Conservation (phyloP, 441 rosid genomes). For the Gossypium schwendimanii region DNA sequence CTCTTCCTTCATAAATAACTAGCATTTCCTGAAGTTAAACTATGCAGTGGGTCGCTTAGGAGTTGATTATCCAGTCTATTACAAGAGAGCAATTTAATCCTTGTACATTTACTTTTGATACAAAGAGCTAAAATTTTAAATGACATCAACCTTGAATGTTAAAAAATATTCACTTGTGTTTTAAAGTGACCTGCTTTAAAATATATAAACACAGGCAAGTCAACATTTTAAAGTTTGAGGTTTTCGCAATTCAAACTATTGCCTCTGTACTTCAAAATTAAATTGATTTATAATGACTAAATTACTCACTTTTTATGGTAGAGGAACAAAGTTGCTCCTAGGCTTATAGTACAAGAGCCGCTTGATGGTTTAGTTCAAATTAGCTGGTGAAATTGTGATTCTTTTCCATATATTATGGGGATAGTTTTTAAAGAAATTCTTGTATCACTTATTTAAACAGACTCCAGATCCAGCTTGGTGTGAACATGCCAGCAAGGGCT, state of each 20-base stretch:
- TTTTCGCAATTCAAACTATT: not conserved
- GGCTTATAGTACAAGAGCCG: not conserved
- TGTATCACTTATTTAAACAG: conserved; percentile 29
- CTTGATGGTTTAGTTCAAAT: not conserved
- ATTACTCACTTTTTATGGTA: too few relatives aligned
- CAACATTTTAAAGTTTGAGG: not conserved
- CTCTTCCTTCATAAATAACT: not conserved
- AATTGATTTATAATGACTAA: not conserved
- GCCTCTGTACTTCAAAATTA: not conserved
- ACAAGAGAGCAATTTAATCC: not conserved
- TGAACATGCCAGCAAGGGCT: conserved; percentile 97
- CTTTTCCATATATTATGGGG: not conserved
- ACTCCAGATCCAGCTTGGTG: conserved; percentile 92
- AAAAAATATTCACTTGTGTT: not conserved
- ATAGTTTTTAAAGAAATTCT: not conserved
- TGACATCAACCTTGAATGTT: not conserved
- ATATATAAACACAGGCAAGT: too few relatives aligned
- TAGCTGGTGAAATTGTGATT: not conserved
- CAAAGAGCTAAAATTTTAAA: not conserved
- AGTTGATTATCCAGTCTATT: not conserved
- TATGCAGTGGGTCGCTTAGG: not conserved
- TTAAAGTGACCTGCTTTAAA: not conserved
- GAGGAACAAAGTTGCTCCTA: not conserved
- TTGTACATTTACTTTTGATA: not conserved
- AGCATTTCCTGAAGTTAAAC: not conserved